Conservation (phyloP, 2,329 filamentous ascomycete species). For the Pseudohalonectria lignicola region DNA sequence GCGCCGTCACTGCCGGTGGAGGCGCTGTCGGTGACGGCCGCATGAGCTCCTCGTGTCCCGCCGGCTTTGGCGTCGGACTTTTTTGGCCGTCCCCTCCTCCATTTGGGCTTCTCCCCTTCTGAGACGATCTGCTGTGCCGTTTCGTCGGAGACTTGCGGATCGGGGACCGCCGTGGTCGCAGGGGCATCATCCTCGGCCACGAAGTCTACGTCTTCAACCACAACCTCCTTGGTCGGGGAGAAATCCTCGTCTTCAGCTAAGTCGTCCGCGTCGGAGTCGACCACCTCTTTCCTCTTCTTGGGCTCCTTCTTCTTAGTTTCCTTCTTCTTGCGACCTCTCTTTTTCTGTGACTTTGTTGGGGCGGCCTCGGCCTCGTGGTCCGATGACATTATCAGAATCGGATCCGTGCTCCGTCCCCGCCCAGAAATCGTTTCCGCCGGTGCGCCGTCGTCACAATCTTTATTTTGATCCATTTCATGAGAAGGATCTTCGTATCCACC, state of each 20-base stretch:
- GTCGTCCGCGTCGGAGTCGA: slow-evolving; percentile 1
- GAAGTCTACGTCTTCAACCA: too few relatives aligned
- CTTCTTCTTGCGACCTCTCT: slow-evolving; percentile 18
- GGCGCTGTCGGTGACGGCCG: not conserved
- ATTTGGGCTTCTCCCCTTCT: too few relatives aligned
- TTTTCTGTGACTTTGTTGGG: slow-evolving; percentile 10
- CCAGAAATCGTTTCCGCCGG: not conserved
- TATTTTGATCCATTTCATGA: too few relatives aligned
- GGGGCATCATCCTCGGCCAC: too few relatives aligned
- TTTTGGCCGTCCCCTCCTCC: slow-evolving; percentile 30
- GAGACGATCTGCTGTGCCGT: too few relatives aligned
- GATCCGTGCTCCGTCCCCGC: not conserved
- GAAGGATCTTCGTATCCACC: not conserved
- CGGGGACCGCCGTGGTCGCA: too few relatives aligned
- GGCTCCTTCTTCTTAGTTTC: slow-evolving; percentile 12
- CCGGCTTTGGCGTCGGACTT: slow-evolving; percentile 18
- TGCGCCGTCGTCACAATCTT: not conserved
- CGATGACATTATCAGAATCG: slow-evolving; percentile 4
- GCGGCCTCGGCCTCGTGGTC: not conserved
- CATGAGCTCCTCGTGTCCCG: not conserved
- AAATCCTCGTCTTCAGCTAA: too few relatives aligned
- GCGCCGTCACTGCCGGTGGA: not conserved
- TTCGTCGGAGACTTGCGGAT: too few relatives aligned
- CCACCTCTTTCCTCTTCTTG: slow-evolving; percentile 2
- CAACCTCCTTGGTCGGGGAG: too few relatives aligned